Percentiles rank a stretch among this genome's conserved stretches.
These are phyloP conservation scores for Aspergillus amoenus DNA, from an alignment of 2,329 filamentous ascomycete species.

Conservation along the genomic window DNA sequence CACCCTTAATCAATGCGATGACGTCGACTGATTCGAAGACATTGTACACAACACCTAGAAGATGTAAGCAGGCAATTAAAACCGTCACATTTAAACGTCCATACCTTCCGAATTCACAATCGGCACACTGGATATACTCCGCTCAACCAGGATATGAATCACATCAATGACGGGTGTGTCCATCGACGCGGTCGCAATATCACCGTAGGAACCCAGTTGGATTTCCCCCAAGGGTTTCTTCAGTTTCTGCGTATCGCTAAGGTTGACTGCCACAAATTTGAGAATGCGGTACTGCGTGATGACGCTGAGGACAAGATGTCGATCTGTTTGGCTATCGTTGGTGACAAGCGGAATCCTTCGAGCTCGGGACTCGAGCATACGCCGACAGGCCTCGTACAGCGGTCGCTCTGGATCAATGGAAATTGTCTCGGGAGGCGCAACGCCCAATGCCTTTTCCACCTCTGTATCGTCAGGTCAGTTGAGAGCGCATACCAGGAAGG, in stretches of 20 bases:
- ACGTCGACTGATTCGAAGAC: conserved; percentile 98
- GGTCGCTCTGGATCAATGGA: conserved; percentile 91
- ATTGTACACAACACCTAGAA: conserved; percentile 71
- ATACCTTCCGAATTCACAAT: conserved; percentile 76
- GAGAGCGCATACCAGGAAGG: background rate
- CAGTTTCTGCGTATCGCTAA: conserved; percentile 80
- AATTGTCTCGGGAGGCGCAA: conserved; percentile 86
- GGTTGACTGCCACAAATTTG: conserved; percentile 97
- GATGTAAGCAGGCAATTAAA: background rate
- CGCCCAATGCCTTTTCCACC: conserved; percentile 91
- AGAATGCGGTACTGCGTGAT: conserved; percentile 98
- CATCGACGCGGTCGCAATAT: conserved; percentile 83
- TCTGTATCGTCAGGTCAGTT: conserved; percentile 54
- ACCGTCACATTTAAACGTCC: background rate
- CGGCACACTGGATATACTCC: conserved; percentile 92
- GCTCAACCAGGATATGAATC: conserved; percentile 87
- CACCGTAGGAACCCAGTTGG: conserved; percentile 77
- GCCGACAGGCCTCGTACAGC: conserved; percentile 90
- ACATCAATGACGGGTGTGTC: conserved; percentile 88
- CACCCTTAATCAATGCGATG: conserved; percentile 91
- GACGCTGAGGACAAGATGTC: conserved; percentile 91
- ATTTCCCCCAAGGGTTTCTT: conserved; percentile 85
- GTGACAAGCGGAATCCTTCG: conserved; percentile 92
- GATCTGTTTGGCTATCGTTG: conserved; percentile 87
- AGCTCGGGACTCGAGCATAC: conserved; percentile 90